These are phyloP conservation scores for Basipetospora chlamydospora DNA, from an alignment of 2,329 filamentous ascomycete genomes.

Conservation along the genomic window DNA sequence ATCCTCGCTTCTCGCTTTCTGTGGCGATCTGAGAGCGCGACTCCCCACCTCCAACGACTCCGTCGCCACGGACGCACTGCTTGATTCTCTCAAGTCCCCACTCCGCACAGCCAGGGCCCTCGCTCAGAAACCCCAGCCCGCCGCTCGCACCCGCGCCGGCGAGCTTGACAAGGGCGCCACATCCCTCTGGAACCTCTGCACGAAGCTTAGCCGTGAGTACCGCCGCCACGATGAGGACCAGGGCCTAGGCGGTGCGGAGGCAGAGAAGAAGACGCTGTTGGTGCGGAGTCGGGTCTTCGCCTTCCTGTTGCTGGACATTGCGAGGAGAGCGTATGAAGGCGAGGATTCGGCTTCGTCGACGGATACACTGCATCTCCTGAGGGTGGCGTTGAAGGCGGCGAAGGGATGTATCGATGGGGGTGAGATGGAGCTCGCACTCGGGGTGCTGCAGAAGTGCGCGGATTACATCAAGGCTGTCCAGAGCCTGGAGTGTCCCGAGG, in stretches of 20 bases:
- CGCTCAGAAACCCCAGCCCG: background rate
- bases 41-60: slow-evolving; percentile 9
- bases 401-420: slow-evolving; percentile 30
- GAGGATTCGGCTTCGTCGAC: slow-evolving; percentile 10
- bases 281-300: slow-evolving; percentile 37
- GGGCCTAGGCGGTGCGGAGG: slow-evolving; percentile 10
- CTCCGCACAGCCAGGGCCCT: slow-evolving; percentile 12
- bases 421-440: slow-evolving; percentile 42
- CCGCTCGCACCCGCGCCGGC: slow-evolving; percentile 6
- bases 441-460: slow-evolving; percentile 49
- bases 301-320: slow-evolving; percentile 52
- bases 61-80: slow-evolving; percentile 12
- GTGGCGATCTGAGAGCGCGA: slow-evolving; percentile 3
- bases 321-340: slow-evolving; percentile 19
- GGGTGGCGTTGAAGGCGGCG: slow-evolving; percentile 51
- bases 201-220: slow-evolving; percentile 26
- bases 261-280: slow-evolving; percentile 17
- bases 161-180: slow-evolving; percentile 43
- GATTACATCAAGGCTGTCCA: slow-evolving; percentile 26
- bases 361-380: slow-evolving; percentile 43
- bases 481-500: background rate
- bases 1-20: slow-evolving; percentile 6
- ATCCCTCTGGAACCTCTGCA: slow-evolving; percentile 53
- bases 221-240: slow-evolving; percentile 5
- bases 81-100: slow-evolving; percentile 16